Evolutionary conservation across 1,284 basidiomycete species (phyloP).

Genomic region (Tylopilus orsonianus): DNA sequence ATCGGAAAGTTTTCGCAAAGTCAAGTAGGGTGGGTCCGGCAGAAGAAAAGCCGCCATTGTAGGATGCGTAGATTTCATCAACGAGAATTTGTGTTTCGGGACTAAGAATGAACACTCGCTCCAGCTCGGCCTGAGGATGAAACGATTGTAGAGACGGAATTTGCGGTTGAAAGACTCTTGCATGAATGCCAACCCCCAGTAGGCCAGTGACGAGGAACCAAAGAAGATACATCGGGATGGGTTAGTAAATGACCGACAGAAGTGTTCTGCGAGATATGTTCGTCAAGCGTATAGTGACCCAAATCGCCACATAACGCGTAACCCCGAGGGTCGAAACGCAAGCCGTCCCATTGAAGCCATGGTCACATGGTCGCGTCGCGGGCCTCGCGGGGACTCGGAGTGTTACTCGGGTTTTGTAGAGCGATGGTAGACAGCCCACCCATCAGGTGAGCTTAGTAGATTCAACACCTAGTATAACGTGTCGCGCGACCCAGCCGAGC

Average conservation of each 20-base stretch:
- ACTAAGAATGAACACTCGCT: constrained; percentile 15
- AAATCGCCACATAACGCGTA: too few species aligned
- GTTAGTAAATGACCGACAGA: not conserved
- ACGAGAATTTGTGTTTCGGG: constrained; percentile 26
- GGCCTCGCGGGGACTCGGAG: too few species aligned
- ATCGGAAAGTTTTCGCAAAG: constrained; percentile 28
- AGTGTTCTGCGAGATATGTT: not conserved
- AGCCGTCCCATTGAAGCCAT: too few species aligned
- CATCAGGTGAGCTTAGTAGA: too few species aligned
- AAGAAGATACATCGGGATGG: too few species aligned
- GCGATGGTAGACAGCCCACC: too few species aligned
- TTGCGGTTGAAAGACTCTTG: constrained; percentile 18
- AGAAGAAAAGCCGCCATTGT: not conserved
- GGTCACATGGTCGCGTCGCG: too few species aligned
- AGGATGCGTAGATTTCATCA: constrained; percentile 14
- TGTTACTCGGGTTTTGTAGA: too few species aligned
- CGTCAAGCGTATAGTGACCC: too few species aligned
- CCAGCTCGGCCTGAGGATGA: constrained; percentile 7
- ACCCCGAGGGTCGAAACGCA: too few species aligned
- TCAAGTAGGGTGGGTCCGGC: constrained; percentile 20
- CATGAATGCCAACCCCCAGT: not conserved
- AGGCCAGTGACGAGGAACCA: not conserved
- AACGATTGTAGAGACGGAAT: constrained; percentile 31
- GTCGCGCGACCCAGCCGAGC: too few species aligned
- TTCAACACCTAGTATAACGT: too few species aligned